A percentile compares a stretch with the other conserved stretches of the same genome.
These are phyloP conservation scores for Basipetospora sp. DNA, from an alignment of 2,329 filamentous ascomycete genomes.

Conservation along the genomic window DNA sequence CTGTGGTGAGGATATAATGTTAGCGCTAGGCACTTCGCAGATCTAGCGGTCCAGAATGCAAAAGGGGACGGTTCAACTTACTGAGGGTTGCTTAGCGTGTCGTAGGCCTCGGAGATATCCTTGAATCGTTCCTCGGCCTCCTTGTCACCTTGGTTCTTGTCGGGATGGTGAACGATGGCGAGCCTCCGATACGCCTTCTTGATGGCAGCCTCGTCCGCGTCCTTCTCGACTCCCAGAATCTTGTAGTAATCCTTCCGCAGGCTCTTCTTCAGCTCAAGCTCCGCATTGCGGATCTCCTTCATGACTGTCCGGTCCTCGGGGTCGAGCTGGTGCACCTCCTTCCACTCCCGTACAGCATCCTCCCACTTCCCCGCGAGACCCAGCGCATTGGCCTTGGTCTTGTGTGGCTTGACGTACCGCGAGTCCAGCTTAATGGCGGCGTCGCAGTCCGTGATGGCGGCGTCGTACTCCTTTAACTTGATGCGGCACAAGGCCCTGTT, in stretches of 20 bases:
- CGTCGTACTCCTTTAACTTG: conserved; percentile 69
- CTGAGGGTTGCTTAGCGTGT: conserved; percentile 86
- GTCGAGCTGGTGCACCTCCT: conserved; percentile 68
- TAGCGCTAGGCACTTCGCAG: conserved; percentile 2
- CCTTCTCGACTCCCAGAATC: conserved; percentile 78
- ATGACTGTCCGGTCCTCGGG: conserved; percentile 66
- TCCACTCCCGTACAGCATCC: conserved; percentile 76
- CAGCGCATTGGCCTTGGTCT: conserved; percentile 82
- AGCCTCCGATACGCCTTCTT: conserved; percentile 95
- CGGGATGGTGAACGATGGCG: conserved; percentile 85
- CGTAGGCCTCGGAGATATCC: conserved; percentile 93
- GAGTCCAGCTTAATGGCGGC: conserved; percentile 71
- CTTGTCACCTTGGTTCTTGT: conserved; percentile 86
- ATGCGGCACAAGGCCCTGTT: conserved; percentile 79
- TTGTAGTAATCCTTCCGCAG: conserved; percentile 98
- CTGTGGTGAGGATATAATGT: conserved; percentile 24
- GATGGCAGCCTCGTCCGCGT: conserved; percentile 69
- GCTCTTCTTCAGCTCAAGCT: conserved; percentile 94
- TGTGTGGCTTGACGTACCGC: conserved; percentile 75
- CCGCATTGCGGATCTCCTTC: conserved; percentile 77
- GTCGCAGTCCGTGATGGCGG: conserved; percentile 75
- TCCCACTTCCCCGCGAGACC: conserved; percentile 84
- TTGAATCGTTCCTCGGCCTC: conserved; percentile 86
- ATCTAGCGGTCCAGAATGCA: not conserved
- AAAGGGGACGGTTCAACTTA: conserved; percentile 34